Base-by-base conservation (phyloP, 179 eudicot species). In the Monotropa hypopitys region DNA sequence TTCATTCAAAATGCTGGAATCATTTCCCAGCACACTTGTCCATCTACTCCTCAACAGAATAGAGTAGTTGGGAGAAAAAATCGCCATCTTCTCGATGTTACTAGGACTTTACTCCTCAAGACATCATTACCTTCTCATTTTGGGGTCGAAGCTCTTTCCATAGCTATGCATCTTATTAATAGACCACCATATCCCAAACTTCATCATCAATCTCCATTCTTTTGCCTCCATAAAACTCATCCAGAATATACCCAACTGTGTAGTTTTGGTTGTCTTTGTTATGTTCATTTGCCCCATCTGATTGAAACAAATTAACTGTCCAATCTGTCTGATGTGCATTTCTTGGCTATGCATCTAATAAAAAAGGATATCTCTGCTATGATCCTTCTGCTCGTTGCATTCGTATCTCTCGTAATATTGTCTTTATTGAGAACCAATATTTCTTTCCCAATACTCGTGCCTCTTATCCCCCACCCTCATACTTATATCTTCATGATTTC, bases 131-230 rank as follows among this genome's bases (percentile, higher is more conserved):
- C 73, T 1, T 30, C 81, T 15, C 45, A 20, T 40, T 62, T 72
- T n/a, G 65, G 38, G 77, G 73, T 63, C 0, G 73, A 79, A 40
- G 81, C 77, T 2, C 5, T 72, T 15, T 73, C 77, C 16, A 79
- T 16, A 0, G 50, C n/a, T 38, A 10, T 73, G 40, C 21, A 79
- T 67, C 15, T 73, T 8, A 79, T 73, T 21, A 63, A 73, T 28
- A 7, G 46, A 13, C 40, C 66, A 13, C 73, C 67, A 0, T 49
- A 30, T 21, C 43, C 51, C 13, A 47, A 15, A 0, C 26, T 73
- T 1, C 4, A 50, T 4, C 3, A 16, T 62, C 40, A 73, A 2
- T 62, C 73, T 47, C 68, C 73, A 13, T 74, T 49, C 10, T 79
- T 61, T 74, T 28, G 32, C 5, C 35, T 73, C 7, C 53, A 46